Evolutionary conservation across 495 filamentous ascomycete species (phyloP), one percentile per base, ranked within the genome.

Genomic region (Aspergillus kassunensis): DNA sequence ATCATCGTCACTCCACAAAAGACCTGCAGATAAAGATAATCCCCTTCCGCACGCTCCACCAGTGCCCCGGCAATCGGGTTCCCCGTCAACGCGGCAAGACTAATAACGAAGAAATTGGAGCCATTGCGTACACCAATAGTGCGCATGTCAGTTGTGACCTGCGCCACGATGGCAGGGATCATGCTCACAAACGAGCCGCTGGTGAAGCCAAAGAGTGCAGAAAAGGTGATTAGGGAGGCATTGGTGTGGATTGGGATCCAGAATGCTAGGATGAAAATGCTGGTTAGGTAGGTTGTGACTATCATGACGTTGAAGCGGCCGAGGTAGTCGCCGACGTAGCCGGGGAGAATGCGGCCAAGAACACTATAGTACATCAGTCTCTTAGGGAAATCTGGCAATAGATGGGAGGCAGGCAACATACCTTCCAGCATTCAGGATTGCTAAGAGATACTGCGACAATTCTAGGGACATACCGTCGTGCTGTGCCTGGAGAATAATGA

Each of bases 31-130:
- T 50, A 55, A 3, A 29, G 43, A 20, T 54, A 55, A 11, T 58
- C 64, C n/a, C 39, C 20, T n/a, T n/a, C n/a, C 15, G 55, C 41
- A 8, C 39, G 20, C 9, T 39, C 20, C 6, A 67, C 44, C 16
- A 73, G 63, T 0, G 61, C 61, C 4, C 87, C 86, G 10, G 76
- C 84, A 60, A 91, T 87, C 2, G 87, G 87, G 30, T 72, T 79
- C 7, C 81, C 82, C 0, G 78, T 83, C 45, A 90, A 64, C 0
- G 75, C 61, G 18, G 51, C 58, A 13, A 69, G 30, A 2, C 59
- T 56, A 2, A 55, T 52, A 12, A 59, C 56, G 13, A 62, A 20
- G 21, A 62, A 58, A 0, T 60, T 10, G 10, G 62, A 30, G 0
- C 67, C 67, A 3, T 44, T 61, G 10, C 67, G 57, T 15, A 60